Evolutionary conservation across 1,139 yeast species (phyloP).

Genomic region (Torulaspora globosa): DNA sequence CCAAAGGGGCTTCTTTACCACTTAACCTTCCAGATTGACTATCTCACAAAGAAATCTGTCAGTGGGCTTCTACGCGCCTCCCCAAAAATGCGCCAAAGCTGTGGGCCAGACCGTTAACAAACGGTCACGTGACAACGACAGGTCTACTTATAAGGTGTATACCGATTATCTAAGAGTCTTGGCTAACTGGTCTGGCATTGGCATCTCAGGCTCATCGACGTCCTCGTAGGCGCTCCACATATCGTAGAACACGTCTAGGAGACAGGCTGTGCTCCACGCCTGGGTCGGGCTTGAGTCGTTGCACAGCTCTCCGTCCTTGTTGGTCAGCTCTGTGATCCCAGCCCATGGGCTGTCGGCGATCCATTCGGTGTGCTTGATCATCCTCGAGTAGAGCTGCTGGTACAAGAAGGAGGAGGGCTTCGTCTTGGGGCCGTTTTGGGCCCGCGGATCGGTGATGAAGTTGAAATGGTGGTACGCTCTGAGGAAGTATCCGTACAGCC

Average conservation of each 20-base stretch:
- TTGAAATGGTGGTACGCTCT: constrained; percentile 67
- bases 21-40: not conserved
- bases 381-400: constrained; percentile 50
- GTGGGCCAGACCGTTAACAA: not conserved
- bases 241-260: constrained; percentile 75
- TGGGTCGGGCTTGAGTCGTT: constrained; percentile 90
- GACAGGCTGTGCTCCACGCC: constrained; percentile 91
- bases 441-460: constrained; percentile 37
- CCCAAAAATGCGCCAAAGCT: constrained; percentile 4
- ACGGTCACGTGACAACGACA: not conserved
- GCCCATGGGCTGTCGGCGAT: constrained; percentile 79
- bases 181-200: not conserved
- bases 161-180: not conserved
- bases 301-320: constrained; percentile 78
- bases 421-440: constrained; percentile 31
- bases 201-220: not conserved
- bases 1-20: not conserved
- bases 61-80: constrained; percentile 3
- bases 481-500: constrained; percentile 84
- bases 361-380: constrained; percentile 67
- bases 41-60: constrained; percentile 2
- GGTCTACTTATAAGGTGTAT: not conserved
- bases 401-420: constrained; percentile 42
- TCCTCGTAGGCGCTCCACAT: constrained; percentile 38
- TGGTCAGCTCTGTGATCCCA: constrained; percentile 87